phyloP scores from a whole-genome alignment of 345 rosid species.

The Rhodomyrtus tomentosa region DNA sequence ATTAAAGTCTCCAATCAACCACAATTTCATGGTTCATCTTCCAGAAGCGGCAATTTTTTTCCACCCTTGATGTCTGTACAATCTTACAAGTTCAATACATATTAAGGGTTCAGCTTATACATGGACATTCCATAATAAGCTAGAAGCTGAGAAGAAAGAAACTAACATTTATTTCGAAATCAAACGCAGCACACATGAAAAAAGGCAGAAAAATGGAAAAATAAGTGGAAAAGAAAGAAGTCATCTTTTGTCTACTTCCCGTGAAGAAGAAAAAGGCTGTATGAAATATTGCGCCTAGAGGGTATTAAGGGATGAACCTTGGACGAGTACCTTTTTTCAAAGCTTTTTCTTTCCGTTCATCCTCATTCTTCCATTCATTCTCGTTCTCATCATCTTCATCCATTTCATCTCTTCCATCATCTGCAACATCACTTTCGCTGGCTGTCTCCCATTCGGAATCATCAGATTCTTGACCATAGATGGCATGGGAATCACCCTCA shows the following conservation, averaged over 20 bases:
- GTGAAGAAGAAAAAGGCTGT: neutral
- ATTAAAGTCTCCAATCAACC: neutral
- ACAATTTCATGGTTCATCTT: slow-evolving; percentile 33
- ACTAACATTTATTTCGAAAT: neutral
- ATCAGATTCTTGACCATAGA: slow-evolving; percentile 67
- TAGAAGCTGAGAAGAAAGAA: neutral
- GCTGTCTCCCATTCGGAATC: slow-evolving; percentile 99
- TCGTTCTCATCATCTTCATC: slow-evolving; percentile 62
- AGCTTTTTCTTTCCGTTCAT: slow-evolving; percentile 39
- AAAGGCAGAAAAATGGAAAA: neutral
- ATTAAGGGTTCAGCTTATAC: neutral
- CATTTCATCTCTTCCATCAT: slow-evolving; percentile 70
- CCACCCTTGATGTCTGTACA: slow-evolving; percentile 50
- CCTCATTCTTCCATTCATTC: slow-evolving; percentile 49
- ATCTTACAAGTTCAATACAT: slow-evolving; percentile 5
- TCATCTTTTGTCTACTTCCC: neutral
- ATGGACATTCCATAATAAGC: neutral
- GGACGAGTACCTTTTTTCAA: slow-evolving; percentile 35
- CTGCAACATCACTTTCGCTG: slow-evolving; percentile 88
- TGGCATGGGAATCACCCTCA: slow-evolving; percentile 53
- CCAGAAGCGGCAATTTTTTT: slow-evolving; percentile 42
- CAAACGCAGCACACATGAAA: neutral
- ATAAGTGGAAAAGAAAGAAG: neutral
- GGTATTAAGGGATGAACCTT: neutral
- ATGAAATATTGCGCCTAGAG: neutral